A percentile compares a stretch with the other conserved stretches of the same genome.
Conservation (phyloP, 2,329 filamentous ascomycete genomes). For the Monilinia fructigena region DNA sequence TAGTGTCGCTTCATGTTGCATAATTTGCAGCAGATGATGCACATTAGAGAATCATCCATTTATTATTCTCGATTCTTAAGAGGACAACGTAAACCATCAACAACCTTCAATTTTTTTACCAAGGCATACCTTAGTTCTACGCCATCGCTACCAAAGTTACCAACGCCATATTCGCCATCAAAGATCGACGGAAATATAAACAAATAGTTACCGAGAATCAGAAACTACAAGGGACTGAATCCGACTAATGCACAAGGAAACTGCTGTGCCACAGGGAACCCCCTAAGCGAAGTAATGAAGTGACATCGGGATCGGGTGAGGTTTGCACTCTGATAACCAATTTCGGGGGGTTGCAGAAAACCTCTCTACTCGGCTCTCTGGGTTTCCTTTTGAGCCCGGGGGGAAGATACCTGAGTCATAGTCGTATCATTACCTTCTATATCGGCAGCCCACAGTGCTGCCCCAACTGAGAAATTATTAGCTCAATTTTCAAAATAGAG, state of each 20-base stretch:
- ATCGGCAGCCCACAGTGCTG: constrained; percentile 91
- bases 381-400: constrained; percentile 25
- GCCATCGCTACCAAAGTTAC: constrained; percentile 10
- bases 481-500: neutral
- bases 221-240: neutral
- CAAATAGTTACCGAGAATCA: constrained; percentile 6
- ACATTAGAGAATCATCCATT: neutral
- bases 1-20: neutral
- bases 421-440: constrained; percentile 53
- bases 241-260: neutral
- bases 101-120: neutral
- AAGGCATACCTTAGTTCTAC: constrained; percentile 9
- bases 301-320: constrained; percentile 5
- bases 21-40: neutral
- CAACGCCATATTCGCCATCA: constrained; percentile 10
- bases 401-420: constrained; percentile 36
- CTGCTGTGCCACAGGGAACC: constrained; percentile 11
- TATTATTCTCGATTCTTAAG: neutral
- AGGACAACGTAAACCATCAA: neutral
- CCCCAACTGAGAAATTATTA: constrained; percentile 61
- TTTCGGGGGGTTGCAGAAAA: constrained; percentile 32
- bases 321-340: constrained; percentile 18
- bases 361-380: constrained; percentile 29
- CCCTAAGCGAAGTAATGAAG: constrained; percentile 2
- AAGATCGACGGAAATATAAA: constrained; percentile 15